A percentile compares a stretch with the other conserved stretches of the same genome.
Evolutionary conservation across 345 rosid genomes (phyloP).

Genomic region (Tarenaya hassleriana): DNA sequence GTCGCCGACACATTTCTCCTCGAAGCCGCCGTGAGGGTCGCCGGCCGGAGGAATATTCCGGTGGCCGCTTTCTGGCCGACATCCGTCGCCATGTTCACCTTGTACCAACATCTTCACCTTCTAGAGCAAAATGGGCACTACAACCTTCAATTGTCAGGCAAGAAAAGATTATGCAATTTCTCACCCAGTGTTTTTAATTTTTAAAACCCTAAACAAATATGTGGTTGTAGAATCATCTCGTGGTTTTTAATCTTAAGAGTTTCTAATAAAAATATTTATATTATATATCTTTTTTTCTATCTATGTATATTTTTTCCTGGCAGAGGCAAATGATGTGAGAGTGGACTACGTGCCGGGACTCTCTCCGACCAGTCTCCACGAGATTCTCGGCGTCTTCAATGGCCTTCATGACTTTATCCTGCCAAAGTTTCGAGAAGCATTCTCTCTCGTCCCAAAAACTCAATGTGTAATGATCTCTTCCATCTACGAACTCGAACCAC

Average conservation of each 20-base stretch:
- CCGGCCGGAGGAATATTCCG: conserved; percentile 32
- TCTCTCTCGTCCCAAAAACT: conserved; percentile 32
- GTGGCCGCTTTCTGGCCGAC: conserved; percentile 35
- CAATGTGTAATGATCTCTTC: conserved; percentile 43
- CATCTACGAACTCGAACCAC: conserved; percentile 36
- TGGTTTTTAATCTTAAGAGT: no score
- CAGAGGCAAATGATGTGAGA: conserved; percentile 6
- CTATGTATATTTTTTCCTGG: neutral
- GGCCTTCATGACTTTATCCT: conserved; percentile 32
- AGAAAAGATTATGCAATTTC: no score
- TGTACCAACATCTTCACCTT: conserved; percentile 16
- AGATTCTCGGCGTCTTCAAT: conserved; percentile 27
- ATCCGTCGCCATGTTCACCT: conserved; percentile 21
- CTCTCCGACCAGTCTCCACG: conserved; percentile 20
- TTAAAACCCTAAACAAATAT: no score
- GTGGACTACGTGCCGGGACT: conserved; percentile 31
- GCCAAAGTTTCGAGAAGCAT: neutral
- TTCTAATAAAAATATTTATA: no score
- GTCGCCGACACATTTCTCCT: conserved; percentile 25
- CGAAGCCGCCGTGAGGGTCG: conserved; percentile 25
- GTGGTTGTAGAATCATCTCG: no score
- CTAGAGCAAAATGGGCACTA: conserved; percentile 16
- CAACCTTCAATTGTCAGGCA: conserved; percentile 23
- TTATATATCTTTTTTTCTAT: no score
- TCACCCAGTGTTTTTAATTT: no score